Evolutionary conservation across 2,329 filamentous ascomycete genomes (phyloP), one percentile per base, ranked within the genome.

Genomic region (Penicillium sp.): DNA sequence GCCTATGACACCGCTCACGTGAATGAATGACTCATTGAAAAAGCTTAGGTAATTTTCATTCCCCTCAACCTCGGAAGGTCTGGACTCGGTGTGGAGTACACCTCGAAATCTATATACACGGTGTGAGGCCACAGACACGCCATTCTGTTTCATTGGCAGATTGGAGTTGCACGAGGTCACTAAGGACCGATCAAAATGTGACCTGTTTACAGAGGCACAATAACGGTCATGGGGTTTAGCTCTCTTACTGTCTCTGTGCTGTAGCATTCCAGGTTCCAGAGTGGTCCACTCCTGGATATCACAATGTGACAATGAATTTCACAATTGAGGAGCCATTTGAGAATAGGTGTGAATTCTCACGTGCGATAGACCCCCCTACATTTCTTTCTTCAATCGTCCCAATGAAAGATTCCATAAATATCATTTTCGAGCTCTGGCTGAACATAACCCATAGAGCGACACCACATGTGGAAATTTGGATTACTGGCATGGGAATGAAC

Each of bases 1-100:
- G 62, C 61, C 55, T 29, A 6, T 3, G 44, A 54, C 44, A 58
- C 58, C 60, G 57, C 60, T 52, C 34, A 39, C 40, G 27, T 55
- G 33, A 46, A n/a, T 2, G 15, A 27, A 36, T 53, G 50, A 53
- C 31, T 53, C 41, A 47, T 39, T 16, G 10, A 21, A 21, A 8
- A 21, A 8, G 50, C 9, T 50, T 50, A 53, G n/a, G 50, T 52
- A 36, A 52, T 52, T 19, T 16, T 21, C 4, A 23, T 23, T 23
- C 15, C 33, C 15, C 19, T 2, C 19, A 21, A 21, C 19, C 19
- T 21, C 33, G 15, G 23, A 11, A 31, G 29, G 15, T 27, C 41
- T 29, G 41, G 25, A 44, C 41, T 33, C 41, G 15, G 8, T 43
- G 10, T 6, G 31, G 31, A 13, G 31, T 33, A 33, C 31, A 43